phyloP scores from a whole-genome alignment of 176 grass and related monocot species.

The Leersia perrieri region DNA sequence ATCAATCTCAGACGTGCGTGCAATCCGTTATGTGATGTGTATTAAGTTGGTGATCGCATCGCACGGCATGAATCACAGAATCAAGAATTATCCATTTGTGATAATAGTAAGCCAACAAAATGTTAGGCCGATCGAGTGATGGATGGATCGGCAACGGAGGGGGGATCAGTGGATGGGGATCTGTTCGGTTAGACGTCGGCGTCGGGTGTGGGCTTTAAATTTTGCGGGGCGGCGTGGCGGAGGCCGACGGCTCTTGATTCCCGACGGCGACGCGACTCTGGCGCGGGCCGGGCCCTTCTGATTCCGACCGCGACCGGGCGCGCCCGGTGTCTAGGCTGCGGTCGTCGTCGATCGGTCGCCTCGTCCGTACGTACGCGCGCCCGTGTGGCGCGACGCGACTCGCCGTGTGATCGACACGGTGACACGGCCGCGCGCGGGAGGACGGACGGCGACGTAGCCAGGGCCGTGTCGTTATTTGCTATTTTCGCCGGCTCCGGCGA shows the following conservation, averaged over 20 bases:
- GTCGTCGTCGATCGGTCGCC: neutral
- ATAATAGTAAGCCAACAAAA: neutral
- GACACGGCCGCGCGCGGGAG: no score
- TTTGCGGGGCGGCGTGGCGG: conserved; percentile 25
- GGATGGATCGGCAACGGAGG: neutral
- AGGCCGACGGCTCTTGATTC: conserved; percentile 25
- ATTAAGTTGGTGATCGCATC: neutral
- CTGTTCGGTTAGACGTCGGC: conserved; percentile 46
- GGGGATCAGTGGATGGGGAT: neutral
- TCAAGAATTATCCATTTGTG: no score
- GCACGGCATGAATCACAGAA: neutral
- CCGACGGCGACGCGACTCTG: conserved; percentile 32
- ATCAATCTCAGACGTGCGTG: neutral
- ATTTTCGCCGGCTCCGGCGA: neutral
- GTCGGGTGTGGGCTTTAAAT: conserved; percentile 7
- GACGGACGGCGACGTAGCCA: no score
- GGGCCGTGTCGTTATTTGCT: neutral
- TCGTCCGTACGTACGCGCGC: neutral
- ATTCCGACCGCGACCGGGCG: conserved; percentile 31
- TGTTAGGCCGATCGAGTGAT: neutral
- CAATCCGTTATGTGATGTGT: neutral
- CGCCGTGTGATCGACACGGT: no score
- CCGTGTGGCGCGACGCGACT: conserved; percentile 18
- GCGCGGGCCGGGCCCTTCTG: neutral
- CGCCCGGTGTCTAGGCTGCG: neutral